phyloP scores from a whole-genome alignment of 2,329 filamentous ascomycete species.

The Raffaelea ambrosiae region DNA sequence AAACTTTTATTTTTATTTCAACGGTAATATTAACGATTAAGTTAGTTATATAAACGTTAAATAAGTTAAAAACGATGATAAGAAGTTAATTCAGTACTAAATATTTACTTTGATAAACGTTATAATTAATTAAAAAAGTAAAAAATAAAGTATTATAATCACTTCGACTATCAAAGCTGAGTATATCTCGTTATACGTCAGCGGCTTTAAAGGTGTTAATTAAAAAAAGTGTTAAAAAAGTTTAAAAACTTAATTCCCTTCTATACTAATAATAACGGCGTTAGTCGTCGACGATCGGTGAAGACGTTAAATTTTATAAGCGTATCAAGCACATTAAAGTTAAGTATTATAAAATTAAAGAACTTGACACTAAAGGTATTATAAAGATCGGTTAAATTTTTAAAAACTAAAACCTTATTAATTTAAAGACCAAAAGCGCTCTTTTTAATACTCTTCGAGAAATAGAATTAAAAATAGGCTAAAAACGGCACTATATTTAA shows the following conservation, averaged over 20 bases:
- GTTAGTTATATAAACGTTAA: neutral
- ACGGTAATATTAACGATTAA: neutral
- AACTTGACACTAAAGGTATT: neutral
- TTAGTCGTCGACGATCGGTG: neutral
- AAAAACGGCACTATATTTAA: too few relatives aligned
- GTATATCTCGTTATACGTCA: neutral
- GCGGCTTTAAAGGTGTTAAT: neutral
- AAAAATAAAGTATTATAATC: neutral
- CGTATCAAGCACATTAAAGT: neutral
- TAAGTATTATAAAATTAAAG: neutral
- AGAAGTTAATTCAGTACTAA: neutral
- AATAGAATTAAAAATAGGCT: too few relatives aligned
- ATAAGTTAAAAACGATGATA: too few relatives aligned
- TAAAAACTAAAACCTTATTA: neutral
- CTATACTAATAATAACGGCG: neutral
- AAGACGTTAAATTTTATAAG: neutral
- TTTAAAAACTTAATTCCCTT: neutral
- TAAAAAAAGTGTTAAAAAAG: neutral
- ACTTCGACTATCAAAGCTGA: neutral
- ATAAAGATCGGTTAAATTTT: neutral
- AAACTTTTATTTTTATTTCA: too few relatives aligned
- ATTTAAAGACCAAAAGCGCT: neutral
- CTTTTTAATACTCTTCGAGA: too few relatives aligned
- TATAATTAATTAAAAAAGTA: neutral
- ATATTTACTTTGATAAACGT: neutral